Conservation (phyloP, 1,139 yeast genomes). For the Sugiyamaella sp. region DNA sequence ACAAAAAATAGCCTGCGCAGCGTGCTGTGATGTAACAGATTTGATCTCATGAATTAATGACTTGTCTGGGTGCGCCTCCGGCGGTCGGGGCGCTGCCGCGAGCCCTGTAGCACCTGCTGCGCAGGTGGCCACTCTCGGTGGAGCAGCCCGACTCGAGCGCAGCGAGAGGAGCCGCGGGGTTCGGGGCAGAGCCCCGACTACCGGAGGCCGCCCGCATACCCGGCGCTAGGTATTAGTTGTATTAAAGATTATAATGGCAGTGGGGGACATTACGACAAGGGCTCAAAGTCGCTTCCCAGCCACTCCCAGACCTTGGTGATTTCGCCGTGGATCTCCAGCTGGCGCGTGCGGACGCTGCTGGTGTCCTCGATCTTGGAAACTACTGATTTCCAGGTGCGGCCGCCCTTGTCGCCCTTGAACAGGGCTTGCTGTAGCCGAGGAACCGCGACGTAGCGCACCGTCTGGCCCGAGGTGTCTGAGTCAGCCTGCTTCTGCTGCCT, state of each 20-base stretch:
- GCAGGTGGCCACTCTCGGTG: too few species aligned
- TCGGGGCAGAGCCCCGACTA: not conserved
- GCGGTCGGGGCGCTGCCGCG: not conserved
- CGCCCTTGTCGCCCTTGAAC: conserved; percentile 51
- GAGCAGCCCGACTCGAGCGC: too few species aligned
- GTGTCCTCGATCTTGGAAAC: conserved; percentile 64
- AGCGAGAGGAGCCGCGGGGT: not conserved
- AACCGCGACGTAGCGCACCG: conserved; percentile 61
- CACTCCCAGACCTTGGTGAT: conserved; percentile 91
- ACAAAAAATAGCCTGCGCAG: conserved; percentile 9
- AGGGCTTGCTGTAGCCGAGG: conserved; percentile 78
- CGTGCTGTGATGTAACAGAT: not conserved
- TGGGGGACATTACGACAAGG: not conserved
- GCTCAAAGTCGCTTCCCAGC: conserved; percentile 49
- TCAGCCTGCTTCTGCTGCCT: conserved; percentile 44
- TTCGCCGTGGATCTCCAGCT: conserved; percentile 80
- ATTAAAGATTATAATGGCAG: conserved; percentile 1
- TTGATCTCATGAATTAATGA: not conserved
- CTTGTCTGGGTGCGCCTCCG: not conserved
- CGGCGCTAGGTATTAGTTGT: not conserved
- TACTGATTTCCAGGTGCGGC: conserved; percentile 66
- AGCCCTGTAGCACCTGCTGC: not conserved
- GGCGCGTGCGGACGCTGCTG: conserved; percentile 60
- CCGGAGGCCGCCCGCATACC: not conserved
- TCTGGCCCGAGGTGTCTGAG: conserved; percentile 43